Base-by-base conservation (phyloP, 331 rosid species). In the Saraca asoca region DNA sequence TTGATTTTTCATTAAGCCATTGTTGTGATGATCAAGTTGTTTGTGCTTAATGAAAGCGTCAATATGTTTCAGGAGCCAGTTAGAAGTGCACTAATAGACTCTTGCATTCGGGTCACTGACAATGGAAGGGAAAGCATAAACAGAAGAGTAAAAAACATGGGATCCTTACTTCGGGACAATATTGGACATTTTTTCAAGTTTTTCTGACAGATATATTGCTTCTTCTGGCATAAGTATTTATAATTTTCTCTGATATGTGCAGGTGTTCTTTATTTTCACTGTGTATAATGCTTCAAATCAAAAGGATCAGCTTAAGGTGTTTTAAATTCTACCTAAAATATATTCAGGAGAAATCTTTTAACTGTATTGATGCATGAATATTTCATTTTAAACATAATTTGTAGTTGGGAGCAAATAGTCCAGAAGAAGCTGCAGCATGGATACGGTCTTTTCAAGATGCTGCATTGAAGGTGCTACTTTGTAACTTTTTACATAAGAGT, bases 351-450 rank as follows among this genome's bases (percentile, higher is more conserved):
- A 17, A 29, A 7, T 12, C 9, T 51, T 60, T 83, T 7, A 71
- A 24, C n/a, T 45, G 53, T 39, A 58, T 69, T 76, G 77, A 69
- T 61, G 13, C 49, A 8, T 49, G 38, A 33, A 24, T 24, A 24
- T 56, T 62, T 37, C 31, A 35, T 46, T 73, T 71, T 35, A 52
- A 69, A 65, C 66, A n/a, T n/a, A 24, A 24, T 66, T 61, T 53
- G 46, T 60, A 91, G 98, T 60, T 89, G 73, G 98, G 98, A 63
- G 98, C 98, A 65, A 82, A 82, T 75, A 88, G 96, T 68, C 74
- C 98, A 54, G 98, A 91, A 85, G 98, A 91, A 70, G 92, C 92
- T 31, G 98, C 95, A 53, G 80, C 66, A 74, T 91, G 98, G 96
- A 91, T 89, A 45, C 89, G 74, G 48, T 85, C 92, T 4, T 78